Conservation (phyloP, 1,284 basidiomycete genomes). For the Irpex lacteus region DNA sequence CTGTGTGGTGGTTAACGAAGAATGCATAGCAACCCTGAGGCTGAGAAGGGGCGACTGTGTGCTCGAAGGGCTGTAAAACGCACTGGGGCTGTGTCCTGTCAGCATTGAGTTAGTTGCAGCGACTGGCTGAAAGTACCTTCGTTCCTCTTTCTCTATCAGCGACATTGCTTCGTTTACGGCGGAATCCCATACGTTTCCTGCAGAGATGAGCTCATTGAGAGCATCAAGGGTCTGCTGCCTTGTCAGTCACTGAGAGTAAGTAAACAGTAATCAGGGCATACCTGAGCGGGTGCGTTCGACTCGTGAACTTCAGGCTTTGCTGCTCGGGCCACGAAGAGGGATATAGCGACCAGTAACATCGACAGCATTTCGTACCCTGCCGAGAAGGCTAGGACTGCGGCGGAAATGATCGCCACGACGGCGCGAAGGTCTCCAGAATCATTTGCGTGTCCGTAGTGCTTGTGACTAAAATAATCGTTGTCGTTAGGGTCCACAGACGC, state of each 20-base stretch:
- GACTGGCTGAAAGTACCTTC: slow-evolving; percentile 39
- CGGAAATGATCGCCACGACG: slow-evolving; percentile 21
- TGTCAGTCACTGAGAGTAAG: neutral
- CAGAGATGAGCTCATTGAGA: slow-evolving; percentile 61
- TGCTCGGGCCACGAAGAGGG: slow-evolving; percentile 40
- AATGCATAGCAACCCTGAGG: slow-evolving; percentile 66
- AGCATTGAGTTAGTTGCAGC: slow-evolving; percentile 7
- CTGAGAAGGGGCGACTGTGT: slow-evolving; percentile 52
- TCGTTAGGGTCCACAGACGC: slow-evolving; percentile 4
- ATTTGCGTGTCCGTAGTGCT: neutral
- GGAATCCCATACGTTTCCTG: slow-evolving; percentile 69
- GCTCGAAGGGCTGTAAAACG: slow-evolving; percentile 38
- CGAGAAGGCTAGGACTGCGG: slow-evolving; percentile 42
- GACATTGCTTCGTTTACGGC: slow-evolving; percentile 64
- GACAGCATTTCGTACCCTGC: slow-evolving; percentile 47
- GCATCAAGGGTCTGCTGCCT: slow-evolving; percentile 52
- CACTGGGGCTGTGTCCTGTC: slow-evolving; percentile 20
- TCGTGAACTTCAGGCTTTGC: slow-evolving; percentile 36
- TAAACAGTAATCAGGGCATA: slow-evolving; percentile 32
- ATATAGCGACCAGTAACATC: slow-evolving; percentile 38
- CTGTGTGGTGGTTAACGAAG: slow-evolving; percentile 69
- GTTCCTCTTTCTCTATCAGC: slow-evolving; percentile 67
- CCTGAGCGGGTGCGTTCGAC: slow-evolving; percentile 49
- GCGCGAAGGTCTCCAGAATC: slow-evolving; percentile 12
- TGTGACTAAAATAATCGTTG: neutral